Base-by-base conservation (phyloP, 2,329 filamentous ascomycete species). In the Cucurbitaria berberidis region DNA sequence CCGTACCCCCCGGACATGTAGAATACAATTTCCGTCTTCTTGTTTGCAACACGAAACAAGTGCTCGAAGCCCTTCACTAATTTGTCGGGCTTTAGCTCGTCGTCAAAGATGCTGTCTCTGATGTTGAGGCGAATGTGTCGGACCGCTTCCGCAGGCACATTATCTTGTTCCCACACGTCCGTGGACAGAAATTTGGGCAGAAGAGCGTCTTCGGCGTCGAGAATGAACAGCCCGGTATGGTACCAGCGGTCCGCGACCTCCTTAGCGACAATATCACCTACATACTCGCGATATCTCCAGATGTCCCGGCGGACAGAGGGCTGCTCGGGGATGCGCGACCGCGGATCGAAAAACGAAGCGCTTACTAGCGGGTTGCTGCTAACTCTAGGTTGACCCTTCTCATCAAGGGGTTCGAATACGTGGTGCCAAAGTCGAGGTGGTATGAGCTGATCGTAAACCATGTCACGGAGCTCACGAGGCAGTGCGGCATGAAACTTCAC, bases 171-270 rank as follows among this genome's bases (percentile, higher is more conserved):
- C 47, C 47, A 50, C 1, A 50, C 47, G 32, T 50, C 47, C 11
- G 40, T 32, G 8, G 21, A 29, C 13, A 50, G 40, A 29, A 43
- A 44, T 32, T 38, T 38, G 15, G 27, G 21, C 5, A 50, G 24
- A 13, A 44, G 11, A 9, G 21, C 18, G 16, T 50, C 47, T 22
- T 44, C 47, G 7, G 32, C 22, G 30, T 50, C 41, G 2, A 50
- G 5, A n/a, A 50, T 39, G 16, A 50, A 50, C 11, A 26, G 19
- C 2, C 29, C n/a, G 3, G 27, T 44, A 8, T 42, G 39, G 13
- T 50, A 50, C 47, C 47, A 50, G 16, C 30, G 39, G 24, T 44
- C 47, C 2, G 47, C 47, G 15, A 50, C 35, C 21, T 44, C 47
- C 26, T 32, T 43, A 11, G 30, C 47, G 8, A 50, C 34, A 16